These are phyloP conservation scores for Raffaelea ambrosiae DNA, from an alignment of 2,329 filamentous ascomycete species.

Conservation along the genomic window DNA sequence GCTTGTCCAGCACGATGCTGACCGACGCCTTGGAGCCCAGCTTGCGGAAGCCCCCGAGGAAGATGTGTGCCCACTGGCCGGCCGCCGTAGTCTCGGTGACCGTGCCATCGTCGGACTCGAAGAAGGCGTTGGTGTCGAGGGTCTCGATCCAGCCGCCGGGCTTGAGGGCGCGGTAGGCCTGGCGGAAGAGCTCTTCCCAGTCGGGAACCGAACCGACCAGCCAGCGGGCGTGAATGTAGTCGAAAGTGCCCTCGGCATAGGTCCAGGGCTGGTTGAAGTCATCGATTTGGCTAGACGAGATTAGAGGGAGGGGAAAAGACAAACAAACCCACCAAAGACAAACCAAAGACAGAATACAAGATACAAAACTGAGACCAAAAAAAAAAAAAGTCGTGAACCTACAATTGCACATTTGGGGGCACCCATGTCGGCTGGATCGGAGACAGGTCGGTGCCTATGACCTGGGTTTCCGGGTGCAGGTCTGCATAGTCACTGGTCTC, in stretches of 20 bases:
- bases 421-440: conserved; percentile 21
- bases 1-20: background rate
- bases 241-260: conserved; percentile 13
- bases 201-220: conserved; percentile 16
- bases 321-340: background rate
- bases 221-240: conserved; percentile 18
- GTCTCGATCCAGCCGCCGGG: conserved; percentile 38
- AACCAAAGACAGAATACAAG: background rate
- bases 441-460: conserved; percentile 34
- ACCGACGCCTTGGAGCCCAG: background rate
- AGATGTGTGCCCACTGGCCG: background rate
- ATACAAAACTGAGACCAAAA: background rate
- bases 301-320: background rate
- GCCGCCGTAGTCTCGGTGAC: background rate
- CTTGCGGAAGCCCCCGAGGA: background rate
- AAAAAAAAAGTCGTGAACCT: background rate
- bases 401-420: conserved; percentile 9
- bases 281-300: conserved; percentile 14
- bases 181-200: conserved; percentile 14
- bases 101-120: conserved; percentile 17
- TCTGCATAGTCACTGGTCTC: conserved; percentile 27
- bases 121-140: conserved; percentile 8
- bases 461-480: conserved; percentile 30
- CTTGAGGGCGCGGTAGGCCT: conserved; percentile 21
- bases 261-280: conserved; percentile 18